phyloP scores from a whole-genome alignment of 768 basidiomycete genomes.

The Tulasnella sp. region DNA sequence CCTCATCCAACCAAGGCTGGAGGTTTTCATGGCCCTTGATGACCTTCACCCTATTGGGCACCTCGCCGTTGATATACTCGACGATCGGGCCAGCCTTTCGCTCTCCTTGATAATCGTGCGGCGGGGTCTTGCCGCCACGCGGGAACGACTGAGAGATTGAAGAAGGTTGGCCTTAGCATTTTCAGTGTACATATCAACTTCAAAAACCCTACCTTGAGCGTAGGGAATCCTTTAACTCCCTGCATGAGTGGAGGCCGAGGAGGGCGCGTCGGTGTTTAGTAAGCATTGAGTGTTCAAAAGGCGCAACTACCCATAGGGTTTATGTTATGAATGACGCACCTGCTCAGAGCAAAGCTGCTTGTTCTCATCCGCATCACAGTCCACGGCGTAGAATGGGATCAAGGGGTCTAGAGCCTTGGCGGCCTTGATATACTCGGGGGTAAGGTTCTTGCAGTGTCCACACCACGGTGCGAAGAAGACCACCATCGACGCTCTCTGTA shows the following conservation, averaged over 20 bases:
- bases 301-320: background rate
- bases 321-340: conserved; percentile 26
- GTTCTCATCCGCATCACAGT: conserved; percentile 77
- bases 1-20: conserved; percentile 56
- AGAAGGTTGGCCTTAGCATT: conserved; percentile 7
- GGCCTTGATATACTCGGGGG: conserved; percentile 75
- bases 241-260: conserved; percentile 20
- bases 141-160: conserved; percentile 52
- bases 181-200: background rate
- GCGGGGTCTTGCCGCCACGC: conserved; percentile 48
- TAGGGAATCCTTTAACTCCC: conserved; percentile 86
- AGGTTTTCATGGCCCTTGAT: conserved; percentile 45
- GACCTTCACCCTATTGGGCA: conserved; percentile 60
- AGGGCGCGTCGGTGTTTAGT: background rate
- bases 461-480: conserved; percentile 97
- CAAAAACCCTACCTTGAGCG: conserved; percentile 53
- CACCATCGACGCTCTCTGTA: conserved; percentile 61
- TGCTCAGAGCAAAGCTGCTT: conserved; percentile 74
- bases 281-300: background rate
- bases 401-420: conserved; percentile 69
- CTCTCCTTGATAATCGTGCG: conserved; percentile 58
- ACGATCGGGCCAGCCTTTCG: conserved; percentile 62
- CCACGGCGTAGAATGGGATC: conserved; percentile 83
- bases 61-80: conserved; percentile 60
- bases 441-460: conserved; percentile 78